Conservation (phyloP, 805 yeast genomes). For the Metschnikowia anglica region DNA sequence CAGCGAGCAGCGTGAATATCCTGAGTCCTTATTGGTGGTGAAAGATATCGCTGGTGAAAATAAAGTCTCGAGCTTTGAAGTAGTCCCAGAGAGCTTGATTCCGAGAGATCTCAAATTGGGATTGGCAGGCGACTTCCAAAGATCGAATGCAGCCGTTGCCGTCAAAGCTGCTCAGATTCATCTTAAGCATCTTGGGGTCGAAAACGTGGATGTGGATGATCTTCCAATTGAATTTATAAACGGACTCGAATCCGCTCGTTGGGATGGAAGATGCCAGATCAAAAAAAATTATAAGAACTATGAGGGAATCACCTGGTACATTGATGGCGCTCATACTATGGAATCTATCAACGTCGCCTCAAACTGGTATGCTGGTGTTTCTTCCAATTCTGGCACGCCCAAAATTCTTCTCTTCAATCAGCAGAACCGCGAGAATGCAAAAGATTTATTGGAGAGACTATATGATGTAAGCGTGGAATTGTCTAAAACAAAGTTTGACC, state of each 20-base stretch:
- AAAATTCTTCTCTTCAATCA: conserved; percentile 82
- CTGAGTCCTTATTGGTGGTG: conserved; percentile 55
- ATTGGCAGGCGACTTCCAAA: conserved; percentile 82
- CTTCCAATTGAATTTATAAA: conserved; percentile 50
- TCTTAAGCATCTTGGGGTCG: conserved; percentile 48
- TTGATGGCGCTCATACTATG: conserved; percentile 95
- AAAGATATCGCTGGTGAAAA: conserved; percentile 68
- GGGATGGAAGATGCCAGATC: conserved; percentile 97
- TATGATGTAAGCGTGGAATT: conserved; percentile 40
- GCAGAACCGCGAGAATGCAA: conserved; percentile 82
- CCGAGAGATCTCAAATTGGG: conserved; percentile 55
- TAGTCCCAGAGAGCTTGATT: conserved; percentile 49
- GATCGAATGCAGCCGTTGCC: conserved; percentile 84
- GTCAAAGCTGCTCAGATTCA: conserved; percentile 65
- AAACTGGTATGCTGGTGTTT: conserved; percentile 59
- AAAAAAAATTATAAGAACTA: conserved; percentile 44
- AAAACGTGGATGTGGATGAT: conserved; percentile 19
- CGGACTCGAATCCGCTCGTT: conserved; percentile 67
- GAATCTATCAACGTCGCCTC: conserved; percentile 86
- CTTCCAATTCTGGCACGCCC: conserved; percentile 18
- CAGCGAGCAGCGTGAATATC: conserved; percentile 50
- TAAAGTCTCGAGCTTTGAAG: conserved; percentile 41
- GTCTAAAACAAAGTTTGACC: conserved; percentile 55
- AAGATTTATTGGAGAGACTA: conserved; percentile 56
- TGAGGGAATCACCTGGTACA: conserved; percentile 62